Evolutionary conservation across 1,284 basidiomycete genomes (phyloP).

Genomic region (Rhodotorula sp.): DNA sequence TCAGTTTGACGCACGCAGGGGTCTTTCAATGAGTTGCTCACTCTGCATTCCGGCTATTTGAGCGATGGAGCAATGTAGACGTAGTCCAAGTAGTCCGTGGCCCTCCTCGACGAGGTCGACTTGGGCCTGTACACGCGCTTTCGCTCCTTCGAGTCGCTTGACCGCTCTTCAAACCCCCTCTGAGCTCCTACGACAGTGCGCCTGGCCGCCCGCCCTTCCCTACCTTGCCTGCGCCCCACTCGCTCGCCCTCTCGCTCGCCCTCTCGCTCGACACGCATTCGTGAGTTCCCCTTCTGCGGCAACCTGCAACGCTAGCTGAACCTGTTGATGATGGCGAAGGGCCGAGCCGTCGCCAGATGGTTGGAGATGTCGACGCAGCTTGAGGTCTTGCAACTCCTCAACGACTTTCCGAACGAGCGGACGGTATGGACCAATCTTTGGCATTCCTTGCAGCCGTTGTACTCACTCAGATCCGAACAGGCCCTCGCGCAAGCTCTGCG

Average conservation of each 20-base stretch:
- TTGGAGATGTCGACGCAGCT: not conserved
- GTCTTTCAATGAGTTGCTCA: not conserved
- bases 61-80: not conserved
- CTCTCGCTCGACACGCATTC: too few relatives aligned
- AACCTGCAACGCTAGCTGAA: too few relatives aligned
- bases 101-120: not conserved
- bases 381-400: not conserved
- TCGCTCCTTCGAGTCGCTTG: too few relatives aligned
- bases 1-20: not conserved
- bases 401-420: constrained; percentile 2
- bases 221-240: too few relatives aligned
- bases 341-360: not conserved
- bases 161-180: too few relatives aligned
- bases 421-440: not conserved
- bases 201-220: too few relatives aligned
- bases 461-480: not conserved
- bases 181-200: too few relatives aligned
- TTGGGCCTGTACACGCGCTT: too few relatives aligned
- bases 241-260: too few relatives aligned
- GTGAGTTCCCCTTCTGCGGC: too few relatives aligned
- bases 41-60: not conserved
- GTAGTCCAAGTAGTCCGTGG: not conserved
- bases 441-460: not conserved
- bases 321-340: too few relatives aligned
- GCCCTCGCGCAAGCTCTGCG: too few relatives aligned